Conservation (phyloP, 805 yeast species). For the Teunomyces lycoperdinae region DNA sequence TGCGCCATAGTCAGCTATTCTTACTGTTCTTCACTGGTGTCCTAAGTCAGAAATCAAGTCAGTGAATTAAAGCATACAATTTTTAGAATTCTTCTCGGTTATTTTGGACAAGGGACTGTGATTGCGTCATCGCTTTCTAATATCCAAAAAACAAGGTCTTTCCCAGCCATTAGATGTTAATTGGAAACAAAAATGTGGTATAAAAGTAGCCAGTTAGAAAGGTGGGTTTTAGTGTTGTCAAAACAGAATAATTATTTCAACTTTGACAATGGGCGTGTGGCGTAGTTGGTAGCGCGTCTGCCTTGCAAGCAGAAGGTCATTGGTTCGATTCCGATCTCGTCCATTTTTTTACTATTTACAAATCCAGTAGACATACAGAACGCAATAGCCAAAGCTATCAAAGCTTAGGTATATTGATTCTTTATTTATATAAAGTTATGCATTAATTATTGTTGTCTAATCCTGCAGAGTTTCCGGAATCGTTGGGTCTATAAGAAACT, state of each 20-base stretch:
- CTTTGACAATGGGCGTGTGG: constrained; percentile 59
- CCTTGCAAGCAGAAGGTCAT: constrained; percentile 78
- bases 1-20: no score
- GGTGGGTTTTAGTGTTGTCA: background rate
- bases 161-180: no score
- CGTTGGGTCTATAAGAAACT: background rate
- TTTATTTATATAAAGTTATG: constrained; percentile 2
- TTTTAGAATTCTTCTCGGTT: no score
- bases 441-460: background rate
- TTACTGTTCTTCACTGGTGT: no score
- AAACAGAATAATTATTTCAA: background rate
- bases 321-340: constrained; percentile 79
- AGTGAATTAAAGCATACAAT: no score
- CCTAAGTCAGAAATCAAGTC: no score
- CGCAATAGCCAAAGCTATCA: background rate
- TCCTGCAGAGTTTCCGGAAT: background rate
- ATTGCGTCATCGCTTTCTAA: no score
- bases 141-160: no score
- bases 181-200: no score
- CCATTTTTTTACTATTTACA: constrained; percentile 35
- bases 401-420: background rate
- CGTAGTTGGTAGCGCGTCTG: constrained; percentile 82
- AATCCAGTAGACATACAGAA: no score
- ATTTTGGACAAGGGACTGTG: no score
- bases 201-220: no score